Conservation (phyloP, 2,329 filamentous ascomycete genomes). For the Pseudogymnoascus sp. region DNA sequence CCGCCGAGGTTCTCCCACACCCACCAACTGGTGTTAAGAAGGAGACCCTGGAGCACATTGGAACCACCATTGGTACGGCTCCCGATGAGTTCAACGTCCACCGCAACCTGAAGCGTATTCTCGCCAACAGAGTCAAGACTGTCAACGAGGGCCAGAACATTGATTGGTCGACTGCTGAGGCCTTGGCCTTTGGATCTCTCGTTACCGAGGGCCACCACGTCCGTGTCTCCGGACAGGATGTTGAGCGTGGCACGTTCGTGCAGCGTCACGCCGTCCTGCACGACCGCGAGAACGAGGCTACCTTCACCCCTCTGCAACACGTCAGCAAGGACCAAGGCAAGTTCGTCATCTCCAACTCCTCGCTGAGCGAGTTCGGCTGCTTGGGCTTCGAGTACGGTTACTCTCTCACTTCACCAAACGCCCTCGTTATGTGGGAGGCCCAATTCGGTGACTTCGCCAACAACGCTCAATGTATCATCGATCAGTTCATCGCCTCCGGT, state of each 20-base stretch:
- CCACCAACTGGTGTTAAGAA: conserved; percentile 73
- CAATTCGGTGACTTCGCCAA: conserved; percentile 99
- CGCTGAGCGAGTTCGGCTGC: conserved; percentile 61
- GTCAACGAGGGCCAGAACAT: conserved; percentile 89
- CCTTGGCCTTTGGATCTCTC: conserved; percentile 86
- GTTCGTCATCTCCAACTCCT: conserved; percentile 97
- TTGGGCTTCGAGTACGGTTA: conserved; percentile 99
- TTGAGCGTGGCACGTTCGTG: conserved; percentile 98
- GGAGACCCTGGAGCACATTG: conserved; percentile 73
- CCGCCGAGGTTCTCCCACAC: conserved; percentile 88
- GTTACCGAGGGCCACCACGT: conserved; percentile 94
- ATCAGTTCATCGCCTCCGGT: conserved; percentile 96
- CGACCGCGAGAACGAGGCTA: conserved; percentile 90
- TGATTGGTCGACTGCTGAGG: conserved; percentile 96
- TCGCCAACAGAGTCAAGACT: conserved; percentile 82
- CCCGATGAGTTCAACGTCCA: conserved; percentile 86
- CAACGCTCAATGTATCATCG: conserved; percentile 97
- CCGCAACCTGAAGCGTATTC: conserved; percentile 94
- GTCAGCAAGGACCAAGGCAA: conserved; percentile 86
- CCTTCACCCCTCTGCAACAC: conserved; percentile 87
- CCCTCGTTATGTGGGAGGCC: conserved; percentile 98
- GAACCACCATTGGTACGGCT: conserved; percentile 66
- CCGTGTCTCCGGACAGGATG: conserved; percentile 95
- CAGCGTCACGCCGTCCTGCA: conserved; percentile 96
- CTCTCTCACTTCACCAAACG: conserved; percentile 92